Base-by-base conservation (phyloP, 345 rosid genomes). In the Hibiscus syriacus region DNA sequence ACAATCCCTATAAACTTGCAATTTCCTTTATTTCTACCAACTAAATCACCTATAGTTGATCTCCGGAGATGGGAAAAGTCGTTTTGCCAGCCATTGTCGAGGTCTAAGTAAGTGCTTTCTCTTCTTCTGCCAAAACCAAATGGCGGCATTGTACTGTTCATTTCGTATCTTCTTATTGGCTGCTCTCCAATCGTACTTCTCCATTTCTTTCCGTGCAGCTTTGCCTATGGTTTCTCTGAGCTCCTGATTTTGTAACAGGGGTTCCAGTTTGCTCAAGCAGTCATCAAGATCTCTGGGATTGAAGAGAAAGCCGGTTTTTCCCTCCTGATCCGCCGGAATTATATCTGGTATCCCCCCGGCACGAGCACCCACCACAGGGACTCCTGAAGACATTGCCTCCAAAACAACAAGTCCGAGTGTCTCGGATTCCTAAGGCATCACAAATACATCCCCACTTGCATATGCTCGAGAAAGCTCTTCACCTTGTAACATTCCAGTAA, bases 291-390 rank as follows among this genome's bases (percentile, higher is more conserved):
- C 92, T 19, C 99, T 96, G 1, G 99, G 97, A 55, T 32, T 81
- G 68, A 70, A 94, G 57, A 91, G 78, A 64, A 78, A 91, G 17
- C 99, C 90, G 1, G 89, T 94, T 80, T 87, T 86, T 4, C 95
- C 99, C 23, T 94, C 98, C 71, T 81, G 92, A 0, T 94, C 99
- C 0, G 80, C 82, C 27, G 99, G 92, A 77, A 94, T 94, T 55
- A 94, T 94, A 68, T 94, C 99, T 5, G 96, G 96, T 64, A 94
- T 83, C 67, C 99, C 99, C 7, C 99, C 98, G 0, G 99, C 99
- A 4, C 97, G 90, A 66, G 83, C 97, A 25, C 85, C 98, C 73
- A 94, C 96, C 38, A 94, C 97, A 1, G 98, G 96, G 61, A 87
- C 76, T 23, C 99, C 99, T 0, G 99, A 94, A 69, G 99, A 83